Conservation (phyloP, 192 early-diverging fungal genomes). For the Cladochytrium replicatum region DNA sequence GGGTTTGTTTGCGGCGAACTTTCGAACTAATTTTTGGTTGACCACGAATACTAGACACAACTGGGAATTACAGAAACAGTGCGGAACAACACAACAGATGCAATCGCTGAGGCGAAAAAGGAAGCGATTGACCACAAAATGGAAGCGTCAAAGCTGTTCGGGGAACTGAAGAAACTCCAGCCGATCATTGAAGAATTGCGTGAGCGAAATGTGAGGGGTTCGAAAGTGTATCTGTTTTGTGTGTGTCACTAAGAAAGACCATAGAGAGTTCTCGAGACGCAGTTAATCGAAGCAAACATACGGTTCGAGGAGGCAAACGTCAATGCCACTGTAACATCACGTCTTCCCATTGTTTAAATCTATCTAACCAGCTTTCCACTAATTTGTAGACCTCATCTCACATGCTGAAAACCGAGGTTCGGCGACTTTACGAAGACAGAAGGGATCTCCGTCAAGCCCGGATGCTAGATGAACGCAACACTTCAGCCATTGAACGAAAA, state of each 20-base stretch:
- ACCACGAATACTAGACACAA: conserved; percentile 36
- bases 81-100: conserved; percentile 22
- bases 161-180: conserved; percentile 18
- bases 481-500: conserved; percentile 21
- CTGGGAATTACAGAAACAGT: conserved; percentile 38
- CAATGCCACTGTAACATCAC: conserved; percentile 20
- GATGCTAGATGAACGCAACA: conserved; percentile 17
- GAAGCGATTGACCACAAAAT: conserved; percentile 37
- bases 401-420: conserved; percentile 39
- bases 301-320: conserved; percentile 30
- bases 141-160: conserved; percentile 33
- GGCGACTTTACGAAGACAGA: conserved; percentile 26
- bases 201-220: conserved; percentile 30
- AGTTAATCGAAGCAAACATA: conserved; percentile 26
- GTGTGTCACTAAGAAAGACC: no score
- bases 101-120: conserved; percentile 22
- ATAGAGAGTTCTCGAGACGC: conserved; percentile 29
- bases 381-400: conserved; percentile 24
- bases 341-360: background rate
- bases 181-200: conserved; percentile 32
- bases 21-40: no score
- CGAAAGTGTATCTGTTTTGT: background rate
- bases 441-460: conserved; percentile 12
- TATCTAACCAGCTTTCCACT: background rate
- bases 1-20: background rate